Base-by-base conservation (phyloP, 148 eudicot species). In the Vaccinium macrocarpon region DNA sequence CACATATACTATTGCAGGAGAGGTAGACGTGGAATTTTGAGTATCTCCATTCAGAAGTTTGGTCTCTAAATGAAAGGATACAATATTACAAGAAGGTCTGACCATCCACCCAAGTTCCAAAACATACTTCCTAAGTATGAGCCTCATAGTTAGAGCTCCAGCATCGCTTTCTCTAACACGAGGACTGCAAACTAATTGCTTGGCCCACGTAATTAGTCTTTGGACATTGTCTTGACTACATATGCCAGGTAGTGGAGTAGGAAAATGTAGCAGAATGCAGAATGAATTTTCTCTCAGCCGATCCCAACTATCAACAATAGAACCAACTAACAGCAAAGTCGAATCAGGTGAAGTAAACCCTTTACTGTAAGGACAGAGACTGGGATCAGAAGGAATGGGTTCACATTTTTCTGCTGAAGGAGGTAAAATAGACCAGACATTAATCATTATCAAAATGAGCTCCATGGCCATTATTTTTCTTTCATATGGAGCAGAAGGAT, bases 81-180 rank as follows among this genome's bases (percentile, higher is more conserved):
- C 94, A 81, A 78, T 80, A 88, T 85, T 86, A 75, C 87, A 78
- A 27, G 96, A 92, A 23, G 90, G 89, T 83, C 87, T 91, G 70
- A 95, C 90, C 59, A 87, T 87, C 96, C 98, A 97, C 82, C 95
- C 92, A 82, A 90, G 97, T 68, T 95, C 94, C 87, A 92, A 76
- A 50, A 95, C 97, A 84, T 95, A 97, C 89, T 93, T 97, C 81
- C 96, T 90, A 85, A 97, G 93, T 57, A 97, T 85, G 72, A 97
- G 98, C 62, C 98, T 90, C 75, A 97, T 82, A 71, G 93, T 91
- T 82, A 97, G 89, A 89, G 99, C 96, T 87, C 99, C 99, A 57
- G 99, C 99, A 89, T 97, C 99, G 86, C 98, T 93, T 93, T 97
- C 99, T 88, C 99, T 90, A 70, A 97, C 99, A 85, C 99, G 98